Base-by-base conservation (phyloP, 139 green algal species). In the Volvox africanus region DNA sequence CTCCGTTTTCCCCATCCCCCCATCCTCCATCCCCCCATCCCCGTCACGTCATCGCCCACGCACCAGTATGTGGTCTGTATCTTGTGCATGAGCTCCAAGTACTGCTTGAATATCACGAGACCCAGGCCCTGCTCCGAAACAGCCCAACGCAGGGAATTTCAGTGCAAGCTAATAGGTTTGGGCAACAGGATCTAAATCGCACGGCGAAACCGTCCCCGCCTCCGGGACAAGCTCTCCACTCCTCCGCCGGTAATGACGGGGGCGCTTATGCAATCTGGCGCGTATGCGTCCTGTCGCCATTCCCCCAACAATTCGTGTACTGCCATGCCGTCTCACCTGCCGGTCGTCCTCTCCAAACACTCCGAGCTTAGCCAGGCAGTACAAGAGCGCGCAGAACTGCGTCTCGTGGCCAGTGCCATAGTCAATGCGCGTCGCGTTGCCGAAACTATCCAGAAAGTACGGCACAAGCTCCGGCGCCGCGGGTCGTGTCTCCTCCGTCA, bases 331-430 rank as follows among this genome's bases (percentile, higher is more conserved):
- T 55, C 85, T 1, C 55, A 84, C 86, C 61, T 93, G 55, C 55
- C 89, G 93, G 92, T 97, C 94, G 1, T 37, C 93, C 21, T 91
- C 87, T 26, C 26, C 83, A 20, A 99, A 69, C 76, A 99, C 89
- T 24, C 98, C 98, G 71, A 99, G 91, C 90, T 91, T 93, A 0
- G 96, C 94, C 61, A 99, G 94, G 96, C 98, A 99, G 92, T 96
- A 98, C 68, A 99, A 94, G 77, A 99, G 94, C 32, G 96, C 97
- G 17, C 71, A 94, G 90, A 99, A 99, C 1, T 96, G 98, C 28
- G 98, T 98, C 93, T 99, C 98, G 90, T 99, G 97, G 5, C 97
- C 97, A 1, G 98, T 99, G 69, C 98, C 98, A 85, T 99, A 99
- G 92, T 99, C 98, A 36, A 99, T 99, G 37, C 98, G 96, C 0